phyloP scores from a whole-genome alignment of 2,329 filamentous ascomycete species.

The Sporothrix humicola region DNA sequence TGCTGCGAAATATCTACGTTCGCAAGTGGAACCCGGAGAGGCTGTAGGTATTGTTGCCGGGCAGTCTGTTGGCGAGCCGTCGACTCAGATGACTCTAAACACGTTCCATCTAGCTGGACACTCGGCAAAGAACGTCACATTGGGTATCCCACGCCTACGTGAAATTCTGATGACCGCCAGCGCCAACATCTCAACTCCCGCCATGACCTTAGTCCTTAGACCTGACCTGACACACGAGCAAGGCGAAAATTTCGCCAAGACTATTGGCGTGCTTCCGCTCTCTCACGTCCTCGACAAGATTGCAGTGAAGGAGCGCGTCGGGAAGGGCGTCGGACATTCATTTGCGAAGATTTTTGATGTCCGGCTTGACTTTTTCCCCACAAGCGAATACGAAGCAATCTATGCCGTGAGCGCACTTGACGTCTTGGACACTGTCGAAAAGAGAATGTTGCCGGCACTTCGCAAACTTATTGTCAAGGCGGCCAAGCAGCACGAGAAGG shows the following conservation, averaged over 20 bases:
- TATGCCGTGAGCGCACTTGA: slow-evolving; percentile 83
- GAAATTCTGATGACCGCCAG: slow-evolving; percentile 99
- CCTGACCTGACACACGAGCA: slow-evolving; percentile 71
- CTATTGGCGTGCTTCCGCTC: slow-evolving; percentile 83
- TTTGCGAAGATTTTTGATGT: slow-evolving; percentile 87
- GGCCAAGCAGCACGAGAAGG: slow-evolving; percentile 78
- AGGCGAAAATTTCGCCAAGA: slow-evolving; percentile 83
- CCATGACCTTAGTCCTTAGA: slow-evolving; percentile 83
- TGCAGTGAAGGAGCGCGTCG: slow-evolving; percentile 78
- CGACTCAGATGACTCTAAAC: slow-evolving; percentile 98
- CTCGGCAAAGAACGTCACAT: slow-evolving; percentile 96
- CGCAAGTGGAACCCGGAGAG: slow-evolving; percentile 91
- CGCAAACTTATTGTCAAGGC: slow-evolving; percentile 74
- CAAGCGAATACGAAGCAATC: slow-evolving; percentile 79
- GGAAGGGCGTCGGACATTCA: slow-evolving; percentile 68
- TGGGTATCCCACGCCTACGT: slow-evolving; percentile 94
- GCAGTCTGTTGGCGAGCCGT: slow-evolving; percentile 95
- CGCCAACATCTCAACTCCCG: slow-evolving; percentile 83
- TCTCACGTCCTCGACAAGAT: slow-evolving; percentile 83
- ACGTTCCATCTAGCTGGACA: slow-evolving; percentile 99
- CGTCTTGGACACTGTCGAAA: slow-evolving; percentile 79
- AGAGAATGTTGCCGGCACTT: slow-evolving; percentile 75
- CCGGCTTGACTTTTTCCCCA: slow-evolving; percentile 80
- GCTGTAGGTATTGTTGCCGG: slow-evolving; percentile 96
- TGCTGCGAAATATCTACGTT: slow-evolving; percentile 90